A percentile compares a stretch with the other conserved stretches of the same genome.
Evolutionary conservation across 257 asterid genomes (phyloP).

Genomic region (Solanum pinnatisectum): DNA sequence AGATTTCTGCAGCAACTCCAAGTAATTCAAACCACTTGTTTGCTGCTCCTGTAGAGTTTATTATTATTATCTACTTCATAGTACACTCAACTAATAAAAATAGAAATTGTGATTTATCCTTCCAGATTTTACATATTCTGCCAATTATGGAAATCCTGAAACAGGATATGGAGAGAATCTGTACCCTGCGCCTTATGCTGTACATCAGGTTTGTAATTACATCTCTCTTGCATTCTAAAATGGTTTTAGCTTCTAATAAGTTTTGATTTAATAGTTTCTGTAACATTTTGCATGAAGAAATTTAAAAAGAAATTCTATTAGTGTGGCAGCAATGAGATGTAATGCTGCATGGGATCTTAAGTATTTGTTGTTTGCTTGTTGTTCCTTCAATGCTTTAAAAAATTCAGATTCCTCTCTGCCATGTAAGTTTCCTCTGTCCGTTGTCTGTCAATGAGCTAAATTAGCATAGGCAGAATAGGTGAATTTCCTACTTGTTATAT

Average conservation of each 20-base stretch:
- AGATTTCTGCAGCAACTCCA: constrained; percentile 20
- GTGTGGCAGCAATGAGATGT: not conserved
- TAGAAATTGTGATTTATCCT: not conserved
- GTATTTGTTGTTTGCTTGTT: not conserved
- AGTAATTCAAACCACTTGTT: constrained; percentile 18
- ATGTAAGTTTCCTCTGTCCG: not conserved
- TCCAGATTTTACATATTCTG: constrained; percentile 38
- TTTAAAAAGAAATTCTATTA: not conserved
- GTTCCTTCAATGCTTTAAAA: not conserved
- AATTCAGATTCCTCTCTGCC: not conserved
- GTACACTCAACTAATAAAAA: not conserved
- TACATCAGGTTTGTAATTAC: constrained; percentile 37
- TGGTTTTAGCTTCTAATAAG: not conserved
- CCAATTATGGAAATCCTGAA: constrained; percentile 23
- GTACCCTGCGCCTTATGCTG: constrained; percentile 20
- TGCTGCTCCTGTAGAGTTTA: not conserved
- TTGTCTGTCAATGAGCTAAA: not conserved
- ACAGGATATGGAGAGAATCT: constrained; percentile 34
- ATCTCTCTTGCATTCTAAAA: not conserved
- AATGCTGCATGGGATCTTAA: not conserved
- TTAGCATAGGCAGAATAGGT: not conserved
- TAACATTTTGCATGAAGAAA: not conserved
- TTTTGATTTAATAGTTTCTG: not conserved
- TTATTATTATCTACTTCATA: not conserved
- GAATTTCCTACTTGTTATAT: not conserved